A percentile compares a stretch with the other conserved stretches of the same genome.
phyloP scores from a whole-genome alignment of 345 rosid genomes.

The Melaleuca quinquenervia region DNA sequence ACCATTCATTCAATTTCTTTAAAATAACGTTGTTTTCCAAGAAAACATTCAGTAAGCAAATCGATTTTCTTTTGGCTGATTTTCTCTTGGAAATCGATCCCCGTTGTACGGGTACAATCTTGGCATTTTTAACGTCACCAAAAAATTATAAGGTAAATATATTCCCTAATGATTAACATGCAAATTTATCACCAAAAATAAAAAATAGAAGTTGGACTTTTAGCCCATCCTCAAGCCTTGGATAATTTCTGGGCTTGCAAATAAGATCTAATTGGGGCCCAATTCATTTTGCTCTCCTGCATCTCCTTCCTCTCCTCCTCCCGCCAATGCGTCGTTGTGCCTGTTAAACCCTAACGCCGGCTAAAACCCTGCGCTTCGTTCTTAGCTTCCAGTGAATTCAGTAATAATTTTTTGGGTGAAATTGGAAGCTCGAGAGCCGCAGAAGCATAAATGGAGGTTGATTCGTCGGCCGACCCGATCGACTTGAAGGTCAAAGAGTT shows the following conservation, averaged over 20 bases:
- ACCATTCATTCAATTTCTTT: no score
- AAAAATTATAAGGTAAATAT: no score
- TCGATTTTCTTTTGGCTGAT: no score
- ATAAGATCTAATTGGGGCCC: not conserved
- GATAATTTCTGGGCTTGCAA: not conserved
- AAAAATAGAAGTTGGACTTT: not conserved
- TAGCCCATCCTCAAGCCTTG: not conserved
- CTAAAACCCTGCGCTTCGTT: not conserved
- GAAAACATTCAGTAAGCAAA: no score
- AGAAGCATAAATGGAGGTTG: conserved; percentile 7
- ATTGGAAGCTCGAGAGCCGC: not conserved
- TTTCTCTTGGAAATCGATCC: no score
- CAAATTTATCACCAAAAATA: not conserved
- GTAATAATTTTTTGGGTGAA: not conserved
- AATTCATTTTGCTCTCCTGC: not conserved
- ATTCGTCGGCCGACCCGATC: conserved; percentile 13
- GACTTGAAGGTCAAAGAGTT: conserved; percentile 35
- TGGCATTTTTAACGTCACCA: no score
- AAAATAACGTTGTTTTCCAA: no score
- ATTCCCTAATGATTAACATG: not conserved
- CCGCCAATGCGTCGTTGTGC: not conserved
- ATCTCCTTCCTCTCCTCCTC: not conserved
- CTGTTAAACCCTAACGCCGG: not conserved
- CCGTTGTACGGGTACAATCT: no score
- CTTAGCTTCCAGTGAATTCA: not conserved